Base-by-base conservation (phyloP, 225 moss, liverwort and hornwort species). In the Sphagnum contortum region DNA sequence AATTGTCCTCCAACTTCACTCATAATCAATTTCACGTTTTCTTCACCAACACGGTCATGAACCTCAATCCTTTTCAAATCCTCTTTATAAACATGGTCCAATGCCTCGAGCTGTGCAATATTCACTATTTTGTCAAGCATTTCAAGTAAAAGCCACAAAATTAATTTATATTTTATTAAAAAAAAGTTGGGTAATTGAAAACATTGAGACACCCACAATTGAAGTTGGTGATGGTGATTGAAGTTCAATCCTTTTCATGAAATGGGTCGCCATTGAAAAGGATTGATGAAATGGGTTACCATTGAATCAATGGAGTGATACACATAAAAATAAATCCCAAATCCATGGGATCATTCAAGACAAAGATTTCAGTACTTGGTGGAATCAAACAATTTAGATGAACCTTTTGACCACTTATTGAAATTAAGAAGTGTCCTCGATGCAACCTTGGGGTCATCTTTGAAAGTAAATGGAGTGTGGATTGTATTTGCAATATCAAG, bases 11-110 rank as follows among this genome's bases (percentile, higher is more conserved):
- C 84, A 12, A 81, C 81, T 46, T 63, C 45, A 48, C 55, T 49
- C 75, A 81, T 81, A 45, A 75, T 77, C 49, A 69, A 71, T 57
- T 74, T 75, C 57, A 84, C 68, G 66, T 73, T 69, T 11, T 45
- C 58, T 65, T 81, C 72, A 57, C 72, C 67, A 2, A 60, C 46
- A 0, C 78, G 75, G 3, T 74, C 68, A 50, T 80, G 81, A 3
- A 55, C 68, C 57, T 64, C 71, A 59, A 81, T 67, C 10, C 69
- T 71, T 52, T 62, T 76, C 48, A 84, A 53, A 57, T 67, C 73
- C 3, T 66, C 67, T 11, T 73, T 73, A 48, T 73, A 84, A 1
- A 12, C 64, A 55, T 66, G 63, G 44, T 78, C 81, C 44, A 69
- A 68, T 4, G 68, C 76, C 48, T 68, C 60, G 60, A 84, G 48